Percentiles rank a stretch among this genome's conserved stretches.
Evolutionary conservation across 2,329 filamentous ascomycete species (phyloP).

Genomic region (Botrytis byssoidea): DNA sequence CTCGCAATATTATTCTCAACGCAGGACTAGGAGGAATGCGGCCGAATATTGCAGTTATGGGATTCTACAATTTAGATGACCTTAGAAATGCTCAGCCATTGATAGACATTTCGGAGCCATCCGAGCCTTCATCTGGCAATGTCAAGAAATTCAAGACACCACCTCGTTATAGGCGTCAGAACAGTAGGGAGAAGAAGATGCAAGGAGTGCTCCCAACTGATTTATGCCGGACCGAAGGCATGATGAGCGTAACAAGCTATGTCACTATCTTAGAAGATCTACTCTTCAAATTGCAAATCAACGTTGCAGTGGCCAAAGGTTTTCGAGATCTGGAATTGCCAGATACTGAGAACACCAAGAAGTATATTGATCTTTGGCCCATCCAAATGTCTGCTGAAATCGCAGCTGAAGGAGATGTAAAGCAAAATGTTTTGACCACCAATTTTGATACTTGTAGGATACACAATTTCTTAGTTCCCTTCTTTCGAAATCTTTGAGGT

Average conservation of each 20-base stretch:
- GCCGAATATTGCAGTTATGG: constrained; percentile 80
- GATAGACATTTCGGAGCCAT: constrained; percentile 54
- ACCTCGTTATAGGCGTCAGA: constrained; percentile 44
- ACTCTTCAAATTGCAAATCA: constrained; percentile 73
- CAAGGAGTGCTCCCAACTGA: constrained; percentile 66
- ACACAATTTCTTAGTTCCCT: neutral
- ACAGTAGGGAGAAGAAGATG: constrained; percentile 56
- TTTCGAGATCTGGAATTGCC: constrained; percentile 77
- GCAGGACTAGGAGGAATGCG: constrained; percentile 84
- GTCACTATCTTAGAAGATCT: constrained; percentile 82
- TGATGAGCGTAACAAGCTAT: constrained; percentile 71
- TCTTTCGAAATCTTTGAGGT: neutral
- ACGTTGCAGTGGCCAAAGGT: constrained; percentile 80
- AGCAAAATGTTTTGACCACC: constrained; percentile 69
- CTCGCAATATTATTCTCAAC: constrained; percentile 77
- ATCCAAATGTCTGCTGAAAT: constrained; percentile 92
- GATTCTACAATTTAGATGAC: constrained; percentile 78
- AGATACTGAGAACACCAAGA: constrained; percentile 59
- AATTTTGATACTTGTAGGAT: constrained; percentile 84
- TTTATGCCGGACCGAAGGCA: constrained; percentile 63
- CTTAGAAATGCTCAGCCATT: constrained; percentile 59
- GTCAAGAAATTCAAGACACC: constrained; percentile 21
- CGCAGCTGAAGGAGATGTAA: constrained; percentile 61
- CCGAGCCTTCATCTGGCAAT: constrained; percentile 39
- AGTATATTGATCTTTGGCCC: constrained; percentile 85